Conservation (phyloP, 192 early-diverging fungal genomes). For the Dissophora globulifera region DNA sequence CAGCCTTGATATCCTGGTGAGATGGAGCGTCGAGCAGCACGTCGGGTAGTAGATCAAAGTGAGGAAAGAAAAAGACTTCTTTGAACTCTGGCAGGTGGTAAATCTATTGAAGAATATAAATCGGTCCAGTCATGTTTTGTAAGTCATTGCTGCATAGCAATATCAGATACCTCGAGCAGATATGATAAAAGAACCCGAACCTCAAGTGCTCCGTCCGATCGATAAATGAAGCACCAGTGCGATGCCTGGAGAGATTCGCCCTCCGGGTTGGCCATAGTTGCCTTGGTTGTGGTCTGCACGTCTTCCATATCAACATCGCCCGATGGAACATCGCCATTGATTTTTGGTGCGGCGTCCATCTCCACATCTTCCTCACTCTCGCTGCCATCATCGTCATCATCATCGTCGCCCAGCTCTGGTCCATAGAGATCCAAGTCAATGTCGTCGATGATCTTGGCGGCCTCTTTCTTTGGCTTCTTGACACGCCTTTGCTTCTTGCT, state of each 20-base stretch:
- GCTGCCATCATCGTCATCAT: conserved; percentile 56
- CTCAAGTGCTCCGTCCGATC: conserved; percentile 71
- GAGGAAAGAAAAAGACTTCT: conserved; percentile 65
- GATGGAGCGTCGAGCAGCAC: conserved; percentile 62
- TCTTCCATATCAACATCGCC: conserved; percentile 45
- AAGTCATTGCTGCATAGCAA: too few relatives aligned
- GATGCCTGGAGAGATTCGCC: conserved; percentile 50
- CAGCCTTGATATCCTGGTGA: conserved; percentile 50
- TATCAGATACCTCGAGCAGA: too few relatives aligned
- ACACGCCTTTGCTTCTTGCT: conserved; percentile 12
- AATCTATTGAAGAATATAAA: conserved; percentile 52
- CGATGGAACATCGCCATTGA: conserved; percentile 56
- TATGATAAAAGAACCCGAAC: conserved; percentile 41
- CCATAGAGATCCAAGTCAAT: conserved; percentile 51
- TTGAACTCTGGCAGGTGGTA: conserved; percentile 65
- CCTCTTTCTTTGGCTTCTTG: conserved; percentile 35
- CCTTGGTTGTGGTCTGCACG: conserved; percentile 28
- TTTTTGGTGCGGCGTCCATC: conserved; percentile 29
- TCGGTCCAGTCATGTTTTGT: too few relatives aligned
- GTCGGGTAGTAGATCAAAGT: conserved; percentile 68
- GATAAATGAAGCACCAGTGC: conserved; percentile 75
- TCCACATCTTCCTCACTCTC: conserved; percentile 67
- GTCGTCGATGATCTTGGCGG: conserved; percentile 27
- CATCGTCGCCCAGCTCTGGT: conserved; percentile 35
- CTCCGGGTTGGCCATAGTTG: conserved; percentile 44